Evolutionary conservation across 345 rosid species (phyloP), one percentile per base, ranked within the genome.

Genomic region (Gossypium mustelinum): DNA sequence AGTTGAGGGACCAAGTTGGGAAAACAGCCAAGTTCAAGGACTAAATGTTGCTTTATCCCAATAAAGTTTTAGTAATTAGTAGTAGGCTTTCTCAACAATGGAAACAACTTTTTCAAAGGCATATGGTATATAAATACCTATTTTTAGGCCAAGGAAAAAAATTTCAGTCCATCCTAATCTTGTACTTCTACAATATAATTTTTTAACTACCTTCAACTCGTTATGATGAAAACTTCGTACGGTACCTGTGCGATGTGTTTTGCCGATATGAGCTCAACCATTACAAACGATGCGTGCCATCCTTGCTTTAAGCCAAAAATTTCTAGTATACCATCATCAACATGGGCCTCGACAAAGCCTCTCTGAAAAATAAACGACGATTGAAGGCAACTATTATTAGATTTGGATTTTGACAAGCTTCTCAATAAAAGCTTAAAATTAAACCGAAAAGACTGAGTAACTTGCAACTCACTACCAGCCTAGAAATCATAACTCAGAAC

Each of bases 191-290:
- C 41, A 34, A 34, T 34, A 34, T 34, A 34, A 29, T 34, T 34
- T 34, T 34, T 34, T 34, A 48, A 48, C 59, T 44, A 11, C 44
- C 7, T 51, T 34, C 27, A 20, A 34, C 50, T 63, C 3, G 7
- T 16, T 74, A 5, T 20, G 39, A 50, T 39, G n/a, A 56, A 64
- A 22, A 75, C 16, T 7, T 34, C 0, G 1, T 2, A 39, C 44
- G 0, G 43, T 86, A 95, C 98, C 97, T 95, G 99, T 16, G 97
- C 95, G 78, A 93, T 89, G 86, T 96, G 99, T 81, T 96, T 96
- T 14, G 99, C 99, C 6, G 97, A 87, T 75, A 96, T 96, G 81
- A 96, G 98, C 75, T 96, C 99, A 70, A 96, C 97, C 99, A 96
- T 93, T 27, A 96, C 98, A 57, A 96, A 92, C 2, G 98, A 95